A percentile compares a stretch with the other conserved stretches of the same genome.
Conservation (phyloP, 169 alveolate species). For the Plasmodium gaboni region DNA sequence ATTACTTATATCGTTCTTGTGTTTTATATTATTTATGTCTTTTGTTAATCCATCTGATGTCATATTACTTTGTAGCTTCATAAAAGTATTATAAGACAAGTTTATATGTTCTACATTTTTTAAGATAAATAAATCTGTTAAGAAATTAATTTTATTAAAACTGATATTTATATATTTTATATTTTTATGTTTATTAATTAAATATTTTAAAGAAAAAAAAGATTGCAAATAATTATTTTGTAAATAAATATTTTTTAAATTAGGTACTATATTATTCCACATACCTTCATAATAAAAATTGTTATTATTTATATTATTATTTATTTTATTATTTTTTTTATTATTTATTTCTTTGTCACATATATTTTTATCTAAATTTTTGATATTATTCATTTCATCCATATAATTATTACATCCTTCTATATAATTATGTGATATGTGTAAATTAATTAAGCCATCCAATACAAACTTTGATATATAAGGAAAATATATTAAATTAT, state of each 20-base stretch:
- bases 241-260: constrained; percentile 30
- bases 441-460: background rate
- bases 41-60: background rate
- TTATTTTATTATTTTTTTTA: background rate
- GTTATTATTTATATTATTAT: too few relatives aligned
- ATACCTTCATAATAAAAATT: constrained; percentile 3
- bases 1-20: background rate
- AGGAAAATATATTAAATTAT: constrained; percentile 3
- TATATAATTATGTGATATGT: constrained; percentile 30
- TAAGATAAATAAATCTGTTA: constrained; percentile 12
- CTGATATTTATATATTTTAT: constrained; percentile 28
- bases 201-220: constrained; percentile 14
- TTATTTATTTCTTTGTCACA: background rate
- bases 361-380: background rate
- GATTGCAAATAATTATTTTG: constrained; percentile 31
- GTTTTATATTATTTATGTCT: background rate
- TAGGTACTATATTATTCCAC: constrained; percentile 7
- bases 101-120: constrained; percentile 22
- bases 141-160: constrained; percentile 17
- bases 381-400: background rate
- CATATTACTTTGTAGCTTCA: constrained; percentile 5
- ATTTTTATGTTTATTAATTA: constrained; percentile 26
- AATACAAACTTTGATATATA: background rate
- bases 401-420: background rate
- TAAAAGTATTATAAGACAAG: constrained; percentile 23